Evolutionary conservation across 1,284 basidiomycete species (phyloP).

Genomic region (Malassezia arunalokei): DNA sequence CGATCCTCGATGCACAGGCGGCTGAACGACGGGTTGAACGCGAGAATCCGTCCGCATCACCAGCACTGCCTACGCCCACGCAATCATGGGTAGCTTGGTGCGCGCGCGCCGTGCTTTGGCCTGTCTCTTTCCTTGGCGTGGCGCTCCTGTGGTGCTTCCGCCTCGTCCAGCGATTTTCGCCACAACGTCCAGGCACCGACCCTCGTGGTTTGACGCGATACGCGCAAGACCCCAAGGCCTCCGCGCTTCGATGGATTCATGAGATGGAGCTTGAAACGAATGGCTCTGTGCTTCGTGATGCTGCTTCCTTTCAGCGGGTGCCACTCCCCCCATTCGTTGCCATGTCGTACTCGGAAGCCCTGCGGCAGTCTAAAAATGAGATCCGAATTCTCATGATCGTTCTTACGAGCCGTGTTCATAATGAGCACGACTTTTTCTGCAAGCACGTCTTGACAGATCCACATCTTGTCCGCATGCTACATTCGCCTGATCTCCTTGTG

Average conservation of each 20-base stretch:
- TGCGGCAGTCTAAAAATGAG: slow-evolving; percentile 61
- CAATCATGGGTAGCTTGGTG: background rate
- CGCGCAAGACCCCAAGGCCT: background rate
- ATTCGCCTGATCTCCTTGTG: slow-evolving; percentile 60
- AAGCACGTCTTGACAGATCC: slow-evolving; percentile 66
- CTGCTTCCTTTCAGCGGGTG: background rate
- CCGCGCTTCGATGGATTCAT: slow-evolving; percentile 5
- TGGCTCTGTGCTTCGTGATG: background rate
- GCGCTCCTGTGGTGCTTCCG: background rate
- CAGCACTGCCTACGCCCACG: background rate
- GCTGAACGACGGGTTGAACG: slow-evolving; percentile 3
- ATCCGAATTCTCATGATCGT: slow-evolving; percentile 65
- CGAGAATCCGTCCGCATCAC: background rate
- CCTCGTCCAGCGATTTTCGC: background rate
- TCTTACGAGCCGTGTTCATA: slow-evolving; percentile 79
- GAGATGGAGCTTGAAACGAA: slow-evolving; percentile 7
- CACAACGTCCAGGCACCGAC: background rate
- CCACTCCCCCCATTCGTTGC: slow-evolving; percentile 54
- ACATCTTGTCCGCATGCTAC: slow-evolving; percentile 57
- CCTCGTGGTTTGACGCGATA: background rate
- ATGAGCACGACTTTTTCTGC: slow-evolving; percentile 75
- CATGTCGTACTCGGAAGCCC: slow-evolving; percentile 69
- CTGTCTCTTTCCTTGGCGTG: slow-evolving; percentile 2
- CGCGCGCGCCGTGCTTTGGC: slow-evolving; percentile 3
- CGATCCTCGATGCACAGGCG: slow-evolving; percentile 9